Evolutionary conservation across 768 basidiomycete genomes (phyloP), one percentile per base, ranked within the genome.

Genomic region (Pleurotus djamor): DNA sequence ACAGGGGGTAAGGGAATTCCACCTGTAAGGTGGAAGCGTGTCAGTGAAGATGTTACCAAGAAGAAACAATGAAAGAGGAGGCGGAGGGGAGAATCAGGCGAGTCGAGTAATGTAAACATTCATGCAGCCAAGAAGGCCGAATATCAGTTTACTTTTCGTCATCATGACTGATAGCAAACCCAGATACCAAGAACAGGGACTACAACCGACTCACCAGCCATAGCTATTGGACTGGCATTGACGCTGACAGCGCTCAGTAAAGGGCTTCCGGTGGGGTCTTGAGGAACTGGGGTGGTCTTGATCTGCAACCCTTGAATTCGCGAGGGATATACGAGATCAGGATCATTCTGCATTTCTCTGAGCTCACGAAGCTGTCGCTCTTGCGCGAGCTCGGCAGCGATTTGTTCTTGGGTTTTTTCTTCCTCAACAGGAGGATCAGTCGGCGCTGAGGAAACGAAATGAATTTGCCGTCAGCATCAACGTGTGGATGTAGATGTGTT

Each of bases 261-360:
- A 52, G 41, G 64, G 57, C 49, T 67, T 65, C 34, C 76, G 69
- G 5, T 72, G 59, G 5, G 52, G 28, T 55, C 52, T 28, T 55
- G 52, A 5, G 52, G 38, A 8, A 55, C 52, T 6, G 78, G 75
- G 0, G 73, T 65, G 0, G 83, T 87, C 35, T 76, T 78, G 51
- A 87, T 83, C 61, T 83, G 77, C 63, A 88, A 68, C 8, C 86
- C 85, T 52, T 86, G 84, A 38, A 87, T 81, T 60, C 81, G 78
- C 4, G 74, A 66, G 17, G 75, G 74, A 12, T 69, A 62, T 12
- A 76, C 68, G 37, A 74, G 58, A 36, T 68, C 61, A 49, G 65
- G 45, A 45, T 69, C 64, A 5, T 71, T 67, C 10, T 37, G 34
- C 10, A 52, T 17, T 13, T 55, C 52, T 44, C 16, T 56, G 59